Base-by-base conservation (phyloP, 73 alveolate genomes). In the Durusdinium trenchii region DNA sequence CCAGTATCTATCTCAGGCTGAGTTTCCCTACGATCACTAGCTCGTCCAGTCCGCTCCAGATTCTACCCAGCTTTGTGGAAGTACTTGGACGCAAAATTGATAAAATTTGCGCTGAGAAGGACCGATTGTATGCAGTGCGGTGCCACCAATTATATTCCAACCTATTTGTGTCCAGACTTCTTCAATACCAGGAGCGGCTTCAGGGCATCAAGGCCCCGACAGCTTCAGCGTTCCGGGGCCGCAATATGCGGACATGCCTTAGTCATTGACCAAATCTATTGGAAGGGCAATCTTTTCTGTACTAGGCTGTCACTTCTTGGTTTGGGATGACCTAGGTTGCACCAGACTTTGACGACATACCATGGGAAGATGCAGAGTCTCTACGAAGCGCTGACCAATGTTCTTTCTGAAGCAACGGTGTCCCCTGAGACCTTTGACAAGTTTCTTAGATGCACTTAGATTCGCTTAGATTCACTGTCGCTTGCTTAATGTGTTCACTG, bases 161-260 rank as follows among this genome's bases (percentile, higher is more conserved):
- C 32, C 23, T 23, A 12, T n/a, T n/a, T n/a, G n/a, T n/a, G n/a
- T n/a, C n/a, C n/a, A n/a, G n/a, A n/a, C n/a, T n/a, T n/a, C n/a
- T n/a, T n/a, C n/a, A n/a, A n/a, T n/a, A n/a, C n/a, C 85, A 73
- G 85, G 85, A 73, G 23, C 85, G 85, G 30, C 85, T 73, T 35
- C 50, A 40, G 51, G 3, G 6, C 20, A 35, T 73, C 3, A 35
- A 35, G 30, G 42, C 85, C 51, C 12, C 50, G 14, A 12, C 85
- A 1, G n/a, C 85, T 0, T 1, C 10, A 38, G 12, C 85, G 85
- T 2, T 36, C 42, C 85, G n/a, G n/a, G 85, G 23, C 69, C 23
- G 23, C 32, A 57, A 57, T 57, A 12, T 57, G 23, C 69, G n/a
- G n/a, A n/a, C n/a, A n/a, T n/a, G n/a, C n/a, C n/a, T n/a, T n/a